Conservation (phyloP, 2,329 filamentous ascomycete genomes). For the Sordariomycetes sp. region DNA sequence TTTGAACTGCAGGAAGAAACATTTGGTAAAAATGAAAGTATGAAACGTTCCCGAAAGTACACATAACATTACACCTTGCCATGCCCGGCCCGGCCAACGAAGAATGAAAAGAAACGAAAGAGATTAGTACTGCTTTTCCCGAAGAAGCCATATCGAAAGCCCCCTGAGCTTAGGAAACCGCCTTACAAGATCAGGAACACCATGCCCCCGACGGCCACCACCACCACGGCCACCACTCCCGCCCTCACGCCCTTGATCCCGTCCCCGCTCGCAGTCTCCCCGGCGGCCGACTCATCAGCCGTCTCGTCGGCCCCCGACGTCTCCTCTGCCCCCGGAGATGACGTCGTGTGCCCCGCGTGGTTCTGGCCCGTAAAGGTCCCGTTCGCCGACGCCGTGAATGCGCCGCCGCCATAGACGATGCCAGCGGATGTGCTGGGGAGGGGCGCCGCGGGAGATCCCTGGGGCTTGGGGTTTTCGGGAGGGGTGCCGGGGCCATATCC, state of each 20-base stretch:
- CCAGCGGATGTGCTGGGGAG: background rate
- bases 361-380: background rate
- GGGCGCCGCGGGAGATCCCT: background rate
- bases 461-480: background rate
- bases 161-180: background rate
- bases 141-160: background rate
- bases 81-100: background rate
- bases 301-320: background rate
- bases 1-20: background rate
- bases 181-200: background rate
- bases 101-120: background rate
- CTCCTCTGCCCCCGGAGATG: background rate
- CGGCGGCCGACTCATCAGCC: background rate
- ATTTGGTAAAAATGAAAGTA: background rate
- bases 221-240: background rate
- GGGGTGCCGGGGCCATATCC: background rate
- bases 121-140: background rate
- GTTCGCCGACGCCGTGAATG: background rate
- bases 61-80: background rate
- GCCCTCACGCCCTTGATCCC: background rate
- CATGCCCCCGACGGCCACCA: background rate
- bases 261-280: background rate
- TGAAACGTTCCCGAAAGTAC: background rate
- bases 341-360: background rate
- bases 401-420: background rate